Conservation (phyloP, 2,329 filamentous ascomycete species). For the Xylaria sp. region DNA sequence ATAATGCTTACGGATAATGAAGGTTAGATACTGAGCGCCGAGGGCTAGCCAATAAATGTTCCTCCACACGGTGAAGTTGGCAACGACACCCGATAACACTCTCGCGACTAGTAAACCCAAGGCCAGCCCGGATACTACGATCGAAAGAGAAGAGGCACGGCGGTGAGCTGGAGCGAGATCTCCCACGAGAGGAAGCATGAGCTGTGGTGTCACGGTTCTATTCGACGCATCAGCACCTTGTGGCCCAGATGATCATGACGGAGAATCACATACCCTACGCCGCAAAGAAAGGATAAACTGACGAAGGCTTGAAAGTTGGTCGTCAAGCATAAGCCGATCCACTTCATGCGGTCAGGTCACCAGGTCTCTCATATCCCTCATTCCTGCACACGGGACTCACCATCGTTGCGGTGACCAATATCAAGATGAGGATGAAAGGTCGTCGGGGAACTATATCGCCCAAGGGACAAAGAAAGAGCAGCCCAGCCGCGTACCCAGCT, state of each 20-base stretch:
- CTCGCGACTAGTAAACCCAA: slow-evolving; percentile 74
- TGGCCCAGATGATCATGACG: not conserved
- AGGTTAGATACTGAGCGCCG: slow-evolving; percentile 71
- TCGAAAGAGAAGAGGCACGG: slow-evolving; percentile 71
- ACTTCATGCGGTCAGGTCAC: slow-evolving; percentile 48
- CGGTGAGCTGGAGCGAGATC: slow-evolving; percentile 72
- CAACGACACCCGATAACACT: slow-evolving; percentile 75
- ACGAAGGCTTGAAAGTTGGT: slow-evolving; percentile 68
- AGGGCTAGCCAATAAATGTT: slow-evolving; percentile 76
- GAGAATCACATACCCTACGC: slow-evolving; percentile 50
- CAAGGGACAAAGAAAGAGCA: slow-evolving; percentile 74
- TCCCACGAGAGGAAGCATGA: slow-evolving; percentile 77
- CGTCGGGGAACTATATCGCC: slow-evolving; percentile 70
- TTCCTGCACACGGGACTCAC: slow-evolving; percentile 53
- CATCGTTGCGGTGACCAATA: slow-evolving; percentile 70
- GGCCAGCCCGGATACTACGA: slow-evolving; percentile 73
- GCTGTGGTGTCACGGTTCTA: slow-evolving; percentile 55
- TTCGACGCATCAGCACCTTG: slow-evolving; percentile 2
- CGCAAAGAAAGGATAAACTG: slow-evolving; percentile 71
- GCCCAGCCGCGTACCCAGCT: slow-evolving; percentile 73
- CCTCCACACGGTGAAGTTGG: slow-evolving; percentile 73
- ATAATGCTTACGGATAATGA: slow-evolving; percentile 55
- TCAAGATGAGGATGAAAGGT: slow-evolving; percentile 70
- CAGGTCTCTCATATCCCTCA: not conserved
- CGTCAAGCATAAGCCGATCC: slow-evolving; percentile 73